These are phyloP conservation scores for Neurospora sp. DNA, from an alignment of 495 filamentous ascomycete genomes.

Conservation along the genomic window DNA sequence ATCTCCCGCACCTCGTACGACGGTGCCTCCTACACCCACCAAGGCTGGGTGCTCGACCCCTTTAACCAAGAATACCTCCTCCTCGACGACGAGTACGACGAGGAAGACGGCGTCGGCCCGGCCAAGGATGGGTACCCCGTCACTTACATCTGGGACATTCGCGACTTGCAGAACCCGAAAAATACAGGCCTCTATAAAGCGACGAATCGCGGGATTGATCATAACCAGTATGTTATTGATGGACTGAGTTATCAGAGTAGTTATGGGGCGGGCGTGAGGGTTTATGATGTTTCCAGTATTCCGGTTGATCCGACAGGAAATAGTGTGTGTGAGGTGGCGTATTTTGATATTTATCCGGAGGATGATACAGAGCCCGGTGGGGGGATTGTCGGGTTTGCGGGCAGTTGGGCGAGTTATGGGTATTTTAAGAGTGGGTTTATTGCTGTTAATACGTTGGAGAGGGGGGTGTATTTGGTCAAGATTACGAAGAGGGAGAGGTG, in stretches of 20 bases:
- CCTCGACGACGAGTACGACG: constrained; percentile 53
- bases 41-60: constrained; percentile 49
- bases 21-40: constrained; percentile 50
- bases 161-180: constrained; percentile 36
- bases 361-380: constrained; percentile 35
- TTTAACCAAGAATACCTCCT: constrained; percentile 43
- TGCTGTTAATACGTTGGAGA: constrained; percentile 47
- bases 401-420: constrained; percentile 45
- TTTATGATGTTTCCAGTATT: constrained; percentile 46
- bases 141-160: constrained; percentile 50
- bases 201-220: constrained; percentile 42
- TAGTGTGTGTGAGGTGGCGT: constrained; percentile 42
- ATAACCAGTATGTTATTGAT: constrained; percentile 51
- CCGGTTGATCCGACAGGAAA: constrained; percentile 42
- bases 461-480: constrained; percentile 41
- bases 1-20: constrained; percentile 49
- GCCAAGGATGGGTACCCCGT: constrained; percentile 37
- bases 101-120: constrained; percentile 35
- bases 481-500: background rate
- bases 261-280: constrained; percentile 48
- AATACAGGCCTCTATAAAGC: constrained; percentile 47
- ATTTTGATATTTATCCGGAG: constrained; percentile 52
- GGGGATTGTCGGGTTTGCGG: constrained; percentile 40
- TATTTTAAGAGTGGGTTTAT: constrained; percentile 46
- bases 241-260: constrained; percentile 47